Percentiles rank a stretch among this genome's conserved stretches.
Conservation (phyloP, 345 rosid species). For the Luvunga scandens region DNA sequence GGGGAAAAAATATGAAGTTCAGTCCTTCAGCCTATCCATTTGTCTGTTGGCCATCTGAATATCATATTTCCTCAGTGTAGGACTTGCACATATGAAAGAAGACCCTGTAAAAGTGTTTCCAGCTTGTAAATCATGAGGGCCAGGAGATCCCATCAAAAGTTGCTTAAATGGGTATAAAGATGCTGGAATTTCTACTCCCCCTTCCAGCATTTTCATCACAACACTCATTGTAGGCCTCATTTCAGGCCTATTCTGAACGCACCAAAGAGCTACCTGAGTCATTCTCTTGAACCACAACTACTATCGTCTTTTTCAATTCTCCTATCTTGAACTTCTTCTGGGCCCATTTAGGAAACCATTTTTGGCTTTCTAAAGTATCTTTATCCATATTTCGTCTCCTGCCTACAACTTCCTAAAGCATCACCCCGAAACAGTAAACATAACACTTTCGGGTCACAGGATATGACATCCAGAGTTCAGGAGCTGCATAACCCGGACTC, state of each 20-base stretch:
- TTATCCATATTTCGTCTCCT: constrained; percentile 12
- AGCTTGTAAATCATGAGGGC: not conserved
- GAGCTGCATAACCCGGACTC: constrained; percentile 19
- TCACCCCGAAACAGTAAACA: constrained; percentile 25
- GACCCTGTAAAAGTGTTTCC: not conserved
- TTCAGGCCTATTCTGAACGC: constrained; percentile 13
- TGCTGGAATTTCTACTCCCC: constrained; percentile 2
- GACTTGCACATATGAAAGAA: constrained; percentile 5
- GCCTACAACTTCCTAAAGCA: constrained; percentile 14
- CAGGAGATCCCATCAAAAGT: not conserved
- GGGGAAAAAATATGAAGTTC: too few relatives aligned
- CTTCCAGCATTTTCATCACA: constrained; percentile 24
- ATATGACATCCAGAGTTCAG: constrained; percentile 7
- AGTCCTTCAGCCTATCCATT: too few relatives aligned
- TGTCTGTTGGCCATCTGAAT: constrained; percentile 15
- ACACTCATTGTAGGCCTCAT: constrained; percentile 20
- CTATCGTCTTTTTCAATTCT: not conserved
- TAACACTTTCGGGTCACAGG: constrained; percentile 20
- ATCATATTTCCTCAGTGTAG: constrained; percentile 16
- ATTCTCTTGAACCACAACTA: constrained; percentile 12
- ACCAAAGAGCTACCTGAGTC: constrained; percentile 12
- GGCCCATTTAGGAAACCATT: constrained; percentile 16
- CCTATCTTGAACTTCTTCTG: constrained; percentile 13
- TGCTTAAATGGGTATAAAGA: constrained; percentile 10
- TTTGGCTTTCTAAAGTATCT: not conserved